Evolutionary conservation across 352 stramenopile species (phyloP), one percentile per base, ranked within the genome.

Genomic region (Thalassiosira oceanica): DNA sequence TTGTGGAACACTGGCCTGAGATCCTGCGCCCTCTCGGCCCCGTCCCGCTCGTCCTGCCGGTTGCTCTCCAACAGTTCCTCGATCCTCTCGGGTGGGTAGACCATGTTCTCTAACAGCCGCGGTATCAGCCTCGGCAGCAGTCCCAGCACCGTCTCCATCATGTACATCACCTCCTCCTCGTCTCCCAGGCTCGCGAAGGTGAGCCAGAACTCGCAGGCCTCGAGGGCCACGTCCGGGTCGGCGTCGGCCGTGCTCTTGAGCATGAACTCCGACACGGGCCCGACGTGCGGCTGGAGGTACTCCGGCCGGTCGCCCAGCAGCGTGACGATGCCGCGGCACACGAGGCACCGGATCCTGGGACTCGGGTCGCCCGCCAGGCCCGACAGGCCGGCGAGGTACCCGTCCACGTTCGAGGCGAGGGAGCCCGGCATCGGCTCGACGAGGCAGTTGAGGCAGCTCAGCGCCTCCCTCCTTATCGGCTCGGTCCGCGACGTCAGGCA

Each of bases 1-100:
- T 77, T 80, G 29, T 89, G 81, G 77, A 91, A 91, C 0, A 89
- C 74, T 2, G 84, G 84, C 57, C 93, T 92, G 28, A 95, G 86
- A 48, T 97, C 93, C 1, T 92, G 90, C 18, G 95, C 88, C 56
- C 91, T 92, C 68, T 96, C 92, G 49, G 93, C 78, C 63, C 91
- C 85, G 27, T 76, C 89, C 78, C 93, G 71, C 83, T 95, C 90
- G 44, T 97, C 94, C 10, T 94, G 80, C 49, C 95, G 93, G 74
- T 92, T 90, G n/a, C 45, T 43, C 21, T 84, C 80, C 43, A 83
- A 50, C 3, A 92, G 49, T 53, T 89, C 82, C 33, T 97, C 86
- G 55, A 96, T 84, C 70, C 97, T 92, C 31, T 97, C 94, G 23
- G 96, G 85, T 27, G 91, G 94, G 78, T 98, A 98, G 3, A 98